Conservation (phyloP, 1,284 basidiomycete species). For the Taiwanofungus camphoratus region DNA sequence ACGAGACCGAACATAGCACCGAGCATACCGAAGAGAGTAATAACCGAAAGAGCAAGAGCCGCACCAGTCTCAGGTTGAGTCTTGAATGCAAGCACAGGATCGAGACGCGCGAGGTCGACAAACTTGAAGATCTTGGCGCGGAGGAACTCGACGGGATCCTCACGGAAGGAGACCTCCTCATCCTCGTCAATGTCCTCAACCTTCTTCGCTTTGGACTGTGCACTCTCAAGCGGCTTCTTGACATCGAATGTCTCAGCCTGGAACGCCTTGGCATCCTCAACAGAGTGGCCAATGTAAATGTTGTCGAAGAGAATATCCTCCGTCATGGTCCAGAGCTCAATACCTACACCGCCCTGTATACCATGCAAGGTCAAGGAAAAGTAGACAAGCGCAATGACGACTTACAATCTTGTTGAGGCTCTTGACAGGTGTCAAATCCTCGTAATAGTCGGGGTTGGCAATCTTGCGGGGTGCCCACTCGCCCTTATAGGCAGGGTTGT, state of each 20-base stretch:
- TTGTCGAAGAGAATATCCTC: constrained; percentile 96
- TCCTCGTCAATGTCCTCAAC: constrained; percentile 45
- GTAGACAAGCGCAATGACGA: constrained; percentile 10
- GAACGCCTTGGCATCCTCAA: constrained; percentile 71
- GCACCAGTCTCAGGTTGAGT: constrained; percentile 81
- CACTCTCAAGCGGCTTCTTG: constrained; percentile 71
- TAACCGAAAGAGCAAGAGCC: constrained; percentile 62
- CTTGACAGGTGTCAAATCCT: constrained; percentile 84
- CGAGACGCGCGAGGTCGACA: constrained; percentile 64
- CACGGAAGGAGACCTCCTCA: constrained; percentile 56
- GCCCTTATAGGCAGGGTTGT: constrained; percentile 98
- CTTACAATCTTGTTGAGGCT: constrained; percentile 77
- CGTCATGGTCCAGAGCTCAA: constrained; percentile 99
- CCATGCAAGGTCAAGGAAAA: constrained; percentile 4
- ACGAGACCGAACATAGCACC: constrained; percentile 75
- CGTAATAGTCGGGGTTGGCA: constrained; percentile 88
- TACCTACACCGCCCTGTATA: constrained; percentile 85
- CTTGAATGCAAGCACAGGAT: constrained; percentile 75
- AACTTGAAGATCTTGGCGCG: constrained; percentile 72
- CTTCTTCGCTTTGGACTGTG: constrained; percentile 37
- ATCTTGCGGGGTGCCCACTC: constrained; percentile 92
- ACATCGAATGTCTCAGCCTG: constrained; percentile 62
- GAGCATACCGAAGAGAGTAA: constrained; percentile 82
- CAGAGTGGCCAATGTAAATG: constrained; percentile 88
- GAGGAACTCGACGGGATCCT: constrained; percentile 74